Evolutionary conservation across 345 rosid species (phyloP).

Genomic region (Adansonia digitata): DNA sequence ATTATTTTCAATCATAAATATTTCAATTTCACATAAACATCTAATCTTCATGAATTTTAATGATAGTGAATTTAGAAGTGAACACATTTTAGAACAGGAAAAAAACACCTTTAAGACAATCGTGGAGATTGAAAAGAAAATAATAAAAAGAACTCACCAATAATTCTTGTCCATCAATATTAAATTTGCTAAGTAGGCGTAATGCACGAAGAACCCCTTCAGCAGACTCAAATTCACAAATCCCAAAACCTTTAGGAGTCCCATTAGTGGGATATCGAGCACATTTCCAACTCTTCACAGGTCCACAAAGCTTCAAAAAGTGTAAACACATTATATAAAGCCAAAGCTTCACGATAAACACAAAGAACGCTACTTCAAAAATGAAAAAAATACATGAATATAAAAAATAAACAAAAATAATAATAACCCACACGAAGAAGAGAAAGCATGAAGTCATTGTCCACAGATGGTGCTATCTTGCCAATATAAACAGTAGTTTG

Average conservation of each 20-base stretch:
- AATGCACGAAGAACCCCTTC: slow-evolving; percentile 96
- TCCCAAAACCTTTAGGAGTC: slow-evolving; percentile 86
- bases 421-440: slow-evolving; percentile 55
- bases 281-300: slow-evolving; percentile 89
- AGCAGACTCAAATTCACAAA: slow-evolving; percentile 93
- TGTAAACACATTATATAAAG: not conserved
- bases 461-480: slow-evolving; percentile 84
- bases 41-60: not conserved
- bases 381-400: slow-evolving; percentile 3
- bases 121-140: not conserved
- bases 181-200: slow-evolving; percentile 80
- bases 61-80: not conserved
- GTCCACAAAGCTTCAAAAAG: slow-evolving; percentile 75
- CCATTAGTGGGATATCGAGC: slow-evolving; percentile 75
- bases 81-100: not conserved
- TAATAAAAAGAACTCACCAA: slow-evolving; percentile 43
- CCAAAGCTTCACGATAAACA: not conserved
- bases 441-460: slow-evolving; percentile 82
- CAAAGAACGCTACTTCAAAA: slow-evolving; percentile 4
- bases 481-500: slow-evolving; percentile 95
- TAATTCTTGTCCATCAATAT: slow-evolving; percentile 88
- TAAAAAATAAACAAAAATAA: not conserved
- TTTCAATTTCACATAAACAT: not conserved
- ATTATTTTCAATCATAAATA: not conserved
- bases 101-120: not conserved